phyloP scores from a whole-genome alignment of 768 basidiomycete species.

The Tylopilus intermedius region DNA sequence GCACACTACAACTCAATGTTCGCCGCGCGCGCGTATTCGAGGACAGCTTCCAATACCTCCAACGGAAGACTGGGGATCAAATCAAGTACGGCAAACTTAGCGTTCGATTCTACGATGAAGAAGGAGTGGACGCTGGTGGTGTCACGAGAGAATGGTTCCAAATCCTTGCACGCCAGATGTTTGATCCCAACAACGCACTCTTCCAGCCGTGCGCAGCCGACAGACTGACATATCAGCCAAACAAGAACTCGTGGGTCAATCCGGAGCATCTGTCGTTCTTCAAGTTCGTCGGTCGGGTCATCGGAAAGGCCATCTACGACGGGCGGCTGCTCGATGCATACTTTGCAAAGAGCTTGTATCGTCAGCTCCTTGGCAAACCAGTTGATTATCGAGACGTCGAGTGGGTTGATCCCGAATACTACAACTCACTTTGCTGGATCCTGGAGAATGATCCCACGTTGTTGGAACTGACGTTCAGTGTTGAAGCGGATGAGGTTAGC shows the following conservation, averaged over 20 bases:
- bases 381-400: conserved; percentile 96
- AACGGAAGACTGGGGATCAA: conserved; percentile 87
- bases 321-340: conserved; percentile 95
- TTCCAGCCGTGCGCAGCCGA: conserved; percentile 98
- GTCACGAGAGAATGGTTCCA: conserved; percentile 99
- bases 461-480: conserved; percentile 88
- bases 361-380: conserved; percentile 88
- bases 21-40: conserved; percentile 91
- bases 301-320: conserved; percentile 97
- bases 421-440: conserved; percentile 97
- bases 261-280: conserved; percentile 96
- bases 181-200: conserved; percentile 95
- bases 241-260: conserved; percentile 90
- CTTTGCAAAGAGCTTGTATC: conserved; percentile 94
- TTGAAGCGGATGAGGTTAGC: conserved; percentile 85
- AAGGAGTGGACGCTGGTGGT: conserved; percentile 97
- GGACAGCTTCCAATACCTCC: conserved; percentile 91
- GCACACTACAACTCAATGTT: conserved; percentile 83
- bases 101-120: conserved; percentile 93
- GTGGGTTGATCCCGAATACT: conserved; percentile 97
- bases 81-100: conserved; percentile 98
- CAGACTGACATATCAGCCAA: conserved; percentile 91
- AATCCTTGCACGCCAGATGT: conserved; percentile 96
- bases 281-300: conserved; percentile 96
- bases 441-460: conserved; percentile 89